phyloP scores from a whole-genome alignment of 1,284 basidiomycete genomes.

The Phellinidium pouzarii region DNA sequence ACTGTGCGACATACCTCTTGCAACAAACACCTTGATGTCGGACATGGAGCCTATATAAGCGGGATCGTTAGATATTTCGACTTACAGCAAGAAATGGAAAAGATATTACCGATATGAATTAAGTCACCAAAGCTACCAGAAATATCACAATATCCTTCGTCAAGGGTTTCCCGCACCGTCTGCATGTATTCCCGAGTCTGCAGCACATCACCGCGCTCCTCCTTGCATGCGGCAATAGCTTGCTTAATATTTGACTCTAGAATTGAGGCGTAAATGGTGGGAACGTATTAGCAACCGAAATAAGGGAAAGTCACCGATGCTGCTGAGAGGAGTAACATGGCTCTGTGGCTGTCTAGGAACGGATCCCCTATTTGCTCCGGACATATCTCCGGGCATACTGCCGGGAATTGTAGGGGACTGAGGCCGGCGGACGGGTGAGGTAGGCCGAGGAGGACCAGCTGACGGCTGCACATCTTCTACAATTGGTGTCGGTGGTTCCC shows the following conservation, averaged over 20 bases:
- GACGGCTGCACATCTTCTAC: background rate
- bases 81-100: background rate
- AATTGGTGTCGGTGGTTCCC: background rate
- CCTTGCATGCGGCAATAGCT: constrained; percentile 72
- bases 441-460: background rate
- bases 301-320: constrained; percentile 45
- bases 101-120: constrained; percentile 43
- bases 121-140: constrained; percentile 64
- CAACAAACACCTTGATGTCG: constrained; percentile 59
- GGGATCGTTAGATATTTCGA: background rate
- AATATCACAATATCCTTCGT: constrained; percentile 80
- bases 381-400: constrained; percentile 16
- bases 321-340: constrained; percentile 49
- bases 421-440: background rate
- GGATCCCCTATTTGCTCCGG: constrained; percentile 13
- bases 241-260: constrained; percentile 66
- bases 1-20: constrained; percentile 44
- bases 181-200: constrained; percentile 64
- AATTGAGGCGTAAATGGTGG: no score
- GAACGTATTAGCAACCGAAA: no score
- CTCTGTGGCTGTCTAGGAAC: constrained; percentile 19
- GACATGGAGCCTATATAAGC: constrained; percentile 48
- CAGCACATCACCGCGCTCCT: constrained; percentile 57
- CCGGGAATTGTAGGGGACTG: constrained; percentile 14
- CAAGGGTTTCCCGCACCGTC: constrained; percentile 65